Evolutionary conservation across 306 rosid species (phyloP).

Genomic region (Prunus salicina): DNA sequence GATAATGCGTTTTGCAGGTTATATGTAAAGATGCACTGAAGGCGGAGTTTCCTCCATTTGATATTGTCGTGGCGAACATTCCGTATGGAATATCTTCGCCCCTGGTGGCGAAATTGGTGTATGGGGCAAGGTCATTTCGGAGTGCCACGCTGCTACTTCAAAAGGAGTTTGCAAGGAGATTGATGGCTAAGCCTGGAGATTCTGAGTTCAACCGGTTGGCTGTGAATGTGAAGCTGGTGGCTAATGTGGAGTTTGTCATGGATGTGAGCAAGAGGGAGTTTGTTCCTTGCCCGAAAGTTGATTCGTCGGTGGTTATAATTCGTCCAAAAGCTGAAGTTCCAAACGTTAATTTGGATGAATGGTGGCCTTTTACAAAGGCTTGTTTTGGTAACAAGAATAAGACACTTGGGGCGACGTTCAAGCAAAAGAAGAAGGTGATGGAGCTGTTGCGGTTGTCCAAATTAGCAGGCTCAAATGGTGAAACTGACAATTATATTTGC

Average conservation of each 20-base stretch:
- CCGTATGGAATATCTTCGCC: constrained; percentile 87
- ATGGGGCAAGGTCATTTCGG: constrained; percentile 46
- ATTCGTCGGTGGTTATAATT: constrained; percentile 77
- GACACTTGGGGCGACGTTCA: constrained; percentile 80
- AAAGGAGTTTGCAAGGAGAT: constrained; percentile 81
- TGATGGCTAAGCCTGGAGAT: constrained; percentile 70
- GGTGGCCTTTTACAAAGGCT: constrained; percentile 69
- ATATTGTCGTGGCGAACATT: constrained; percentile 83
- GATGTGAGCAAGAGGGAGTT: constrained; percentile 90
- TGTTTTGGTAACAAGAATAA: constrained; percentile 66
- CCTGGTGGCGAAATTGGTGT: constrained; percentile 59
- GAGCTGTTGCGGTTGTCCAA: constrained; percentile 43
- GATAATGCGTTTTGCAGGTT: constrained; percentile 47
- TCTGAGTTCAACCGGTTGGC: constrained; percentile 78
- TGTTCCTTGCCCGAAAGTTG: constrained; percentile 79
- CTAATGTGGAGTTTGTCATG: constrained; percentile 70
- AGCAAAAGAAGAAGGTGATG: constrained; percentile 55
- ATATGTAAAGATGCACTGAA: constrained; percentile 69
- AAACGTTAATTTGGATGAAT: constrained; percentile 55
- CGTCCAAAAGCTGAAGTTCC: constrained; percentile 61
- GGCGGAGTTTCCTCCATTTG: constrained; percentile 63
- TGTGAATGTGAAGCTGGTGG: constrained; percentile 70
- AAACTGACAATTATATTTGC: not conserved
- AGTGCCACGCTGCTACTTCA: constrained; percentile 90
- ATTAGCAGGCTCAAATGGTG: not conserved